These are phyloP conservation scores for Graphilbum fragrans DNA, from an alignment of 2,329 filamentous ascomycete species.

Conservation along the genomic window DNA sequence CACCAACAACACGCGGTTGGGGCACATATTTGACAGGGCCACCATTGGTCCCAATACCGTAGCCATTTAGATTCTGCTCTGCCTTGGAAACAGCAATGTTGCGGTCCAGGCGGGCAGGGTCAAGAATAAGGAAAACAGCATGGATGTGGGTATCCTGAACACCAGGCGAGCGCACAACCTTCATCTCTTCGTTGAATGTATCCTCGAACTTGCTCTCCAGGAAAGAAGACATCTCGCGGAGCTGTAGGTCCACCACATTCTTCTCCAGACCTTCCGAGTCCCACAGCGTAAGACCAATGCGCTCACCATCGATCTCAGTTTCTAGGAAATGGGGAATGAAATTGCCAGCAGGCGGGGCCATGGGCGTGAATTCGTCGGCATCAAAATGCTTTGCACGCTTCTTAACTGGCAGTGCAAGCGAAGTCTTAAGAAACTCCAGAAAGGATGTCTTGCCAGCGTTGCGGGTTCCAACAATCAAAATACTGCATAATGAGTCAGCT, in stretches of 20 bases:
- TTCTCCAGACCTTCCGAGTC: conserved; percentile 93
- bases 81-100: conserved; percentile 61
- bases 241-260: conserved; percentile 85
- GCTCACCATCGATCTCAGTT: conserved; percentile 85
- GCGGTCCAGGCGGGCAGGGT: conserved; percentile 72
- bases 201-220: conserved; percentile 98
- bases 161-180: conserved; percentile 85
- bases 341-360: conserved; percentile 45
- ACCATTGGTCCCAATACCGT: conserved; percentile 33
- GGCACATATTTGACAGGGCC: conserved; percentile 35
- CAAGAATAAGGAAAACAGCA: conserved; percentile 83
- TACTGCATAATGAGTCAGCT: conserved; percentile 34
- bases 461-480: conserved; percentile 79
- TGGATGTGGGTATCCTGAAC: conserved; percentile 96
- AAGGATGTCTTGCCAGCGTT: conserved; percentile 93
- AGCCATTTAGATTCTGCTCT: conserved; percentile 11
- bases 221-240: conserved; percentile 83
- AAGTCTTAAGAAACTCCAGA: conserved; percentile 84
- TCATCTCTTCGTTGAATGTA: conserved; percentile 94
- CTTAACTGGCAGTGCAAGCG: conserved; percentile 69
- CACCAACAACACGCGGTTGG: conserved; percentile 41
- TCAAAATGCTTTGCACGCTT: conserved; percentile 51
- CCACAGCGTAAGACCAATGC: conserved; percentile 88
- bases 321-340: conserved; percentile 87
- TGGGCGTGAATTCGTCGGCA: conserved; percentile 44